Evolutionary conservation across 176 grass and related monocot species (phyloP), one percentile per base, ranked within the genome.

Genomic region (Neostapfia colusana): DNA sequence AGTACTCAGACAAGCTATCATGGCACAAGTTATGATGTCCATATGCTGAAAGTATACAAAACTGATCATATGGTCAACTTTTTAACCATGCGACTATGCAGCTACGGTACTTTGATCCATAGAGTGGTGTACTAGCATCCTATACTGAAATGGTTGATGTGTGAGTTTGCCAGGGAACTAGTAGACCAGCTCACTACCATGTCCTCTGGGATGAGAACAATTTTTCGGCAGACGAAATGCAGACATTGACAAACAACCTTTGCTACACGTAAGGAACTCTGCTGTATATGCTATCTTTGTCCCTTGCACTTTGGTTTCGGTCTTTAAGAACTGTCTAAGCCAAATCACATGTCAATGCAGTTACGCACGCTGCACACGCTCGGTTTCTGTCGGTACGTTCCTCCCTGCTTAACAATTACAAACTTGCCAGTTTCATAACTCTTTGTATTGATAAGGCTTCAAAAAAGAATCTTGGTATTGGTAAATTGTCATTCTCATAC

Each of bases 181-280:
- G 93, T 69, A 83, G 85, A 53, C 90, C 90, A 13, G 87, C 87
- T 74, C 93, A 97, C 49, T 97, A 93, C 79, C 90, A 93, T 76
- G 90, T 97, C 43, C 79, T 97, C n/a, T 90, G 85, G 82, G 93
- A 97, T 79, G 90, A 93, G 75, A 97, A 97, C 79, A 89, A 81
- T 44, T 97, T 97, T 56, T 79, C 78, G 0, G 85, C 85, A 61
- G 85, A 93, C 68, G 96, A 99, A 80, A 95, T 99, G 89, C 92
- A 99, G 84, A 95, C 96, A 10, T 83, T 99, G 70, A 95, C 96
- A 83, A 99, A 99, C 85, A 99, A 99, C 85, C 96, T 99, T 73
- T 99, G 96, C 89, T 99, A 99, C 88, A 99, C 96, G 96, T 99
- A 95, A 74, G 72, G 0, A 57, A 43, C 49, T n/a, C 24, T 55